Evolutionary conservation across 768 basidiomycete species (phyloP).

Genomic region (Agrocybe chaxingu): DNA sequence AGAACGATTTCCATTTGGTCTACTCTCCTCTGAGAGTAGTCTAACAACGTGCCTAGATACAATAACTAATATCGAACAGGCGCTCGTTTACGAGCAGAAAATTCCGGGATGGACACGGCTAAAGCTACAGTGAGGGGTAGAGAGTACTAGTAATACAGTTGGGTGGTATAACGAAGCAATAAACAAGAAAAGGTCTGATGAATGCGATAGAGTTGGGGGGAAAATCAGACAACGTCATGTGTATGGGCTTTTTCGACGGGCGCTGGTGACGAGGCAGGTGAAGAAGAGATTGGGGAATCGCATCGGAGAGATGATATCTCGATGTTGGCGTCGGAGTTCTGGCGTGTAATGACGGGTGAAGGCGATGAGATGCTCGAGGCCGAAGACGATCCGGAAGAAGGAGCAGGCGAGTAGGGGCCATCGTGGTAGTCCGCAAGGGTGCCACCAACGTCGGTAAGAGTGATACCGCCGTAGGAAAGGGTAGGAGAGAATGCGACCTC

Average conservation of each 20-base stretch:
- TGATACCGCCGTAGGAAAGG: conserved; percentile 33
- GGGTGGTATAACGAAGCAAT: neutral
- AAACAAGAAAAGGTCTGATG: neutral
- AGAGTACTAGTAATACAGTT: conserved; percentile 1
- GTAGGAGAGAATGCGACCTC: conserved; percentile 29
- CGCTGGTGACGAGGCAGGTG: conserved; percentile 3
- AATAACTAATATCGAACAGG: neutral
- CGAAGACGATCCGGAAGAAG: conserved; percentile 34
- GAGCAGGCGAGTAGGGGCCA: conserved; percentile 25
- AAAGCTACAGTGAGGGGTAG: conserved; percentile 11
- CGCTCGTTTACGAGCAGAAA: neutral
- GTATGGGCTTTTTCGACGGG: conserved; percentile 17
- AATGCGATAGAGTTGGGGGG: neutral
- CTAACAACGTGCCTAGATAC: conserved; percentile 1
- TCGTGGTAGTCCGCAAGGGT: conserved; percentile 34
- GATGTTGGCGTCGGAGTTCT: conserved; percentile 19
- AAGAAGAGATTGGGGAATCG: conserved; percentile 4
- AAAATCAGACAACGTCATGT: conserved; percentile 19
- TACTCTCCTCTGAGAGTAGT: conserved; percentile 1
- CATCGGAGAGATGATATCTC: conserved; percentile 28
- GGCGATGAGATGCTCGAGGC: conserved; percentile 30
- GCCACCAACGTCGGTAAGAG: conserved; percentile 35
- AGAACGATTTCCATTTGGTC: neutral
- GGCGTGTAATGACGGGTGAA: conserved; percentile 20
- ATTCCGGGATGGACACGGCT: neutral